Evolutionary conservation across 2,329 filamentous ascomycete genomes (phyloP), one percentile per base, ranked within the genome.

Genomic region (Fusarium staphyleae): DNA sequence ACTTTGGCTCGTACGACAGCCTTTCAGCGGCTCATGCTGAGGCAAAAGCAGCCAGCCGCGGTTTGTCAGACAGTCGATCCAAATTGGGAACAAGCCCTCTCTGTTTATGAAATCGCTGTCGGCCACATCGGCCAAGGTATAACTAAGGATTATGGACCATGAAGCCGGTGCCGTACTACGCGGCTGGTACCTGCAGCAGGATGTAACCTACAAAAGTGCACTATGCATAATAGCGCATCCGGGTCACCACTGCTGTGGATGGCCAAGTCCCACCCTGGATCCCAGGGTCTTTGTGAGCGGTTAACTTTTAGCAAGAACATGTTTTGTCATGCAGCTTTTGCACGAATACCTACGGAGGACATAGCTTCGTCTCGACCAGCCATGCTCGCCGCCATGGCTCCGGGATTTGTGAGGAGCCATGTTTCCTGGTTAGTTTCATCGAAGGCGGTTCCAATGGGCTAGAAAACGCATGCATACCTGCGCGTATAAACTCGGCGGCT

Each of bases 151-250:
- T 43, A 35, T 43, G 32, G 18, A n/a, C 24, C 12, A 13, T 29
- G 32, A 32, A 33, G 43, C 15, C 26, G 34, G 44, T 40, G 18
- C 44, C 16, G 40, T 43, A 18, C 30, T 36, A 50, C 33, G n/a
- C n/a, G 18, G 37, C 35, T 39, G 63, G 63, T 66, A 58, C 63
- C 63, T 66, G 63, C 63, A 66, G 60, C 55, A 58, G 47, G 51
- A 57, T 53, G 59, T 50, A 54, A 57, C 55, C 58, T 64, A 42
- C 19, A 32, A 39, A 53, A 42, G 40, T 37, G 34, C 49, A 33
- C 46, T 29, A 57, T 48, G 36, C 32, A 52, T 45, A 46, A 52
- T 45, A 46, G 26, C 32, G 39, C 56, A 40, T 42, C 34, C 45
- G 16, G 29, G 46, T 45, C 33, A 44, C 16, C 40, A 34, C 43